Percentiles rank a stretch among this genome's conserved stretches.
Conservation (phyloP, 2,329 filamentous ascomycete species). For the Pseudogymnoascus sp. region DNA sequence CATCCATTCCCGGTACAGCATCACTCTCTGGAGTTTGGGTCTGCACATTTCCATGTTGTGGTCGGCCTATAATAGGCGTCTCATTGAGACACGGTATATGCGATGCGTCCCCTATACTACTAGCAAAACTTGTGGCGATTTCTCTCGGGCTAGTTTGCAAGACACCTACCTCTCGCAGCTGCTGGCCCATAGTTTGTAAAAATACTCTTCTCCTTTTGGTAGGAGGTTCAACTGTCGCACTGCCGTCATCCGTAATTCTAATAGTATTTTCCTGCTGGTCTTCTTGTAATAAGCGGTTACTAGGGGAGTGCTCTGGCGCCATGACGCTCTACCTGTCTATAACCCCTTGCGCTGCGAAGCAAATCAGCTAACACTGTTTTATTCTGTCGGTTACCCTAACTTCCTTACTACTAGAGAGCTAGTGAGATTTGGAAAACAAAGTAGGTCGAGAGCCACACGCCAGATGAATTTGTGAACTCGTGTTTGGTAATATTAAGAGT, state of each 20-base stretch:
- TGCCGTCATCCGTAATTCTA: not conserved
- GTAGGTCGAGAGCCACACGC: not conserved
- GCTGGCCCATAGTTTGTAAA: constrained; percentile 11
- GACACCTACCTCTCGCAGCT: constrained; percentile 6
- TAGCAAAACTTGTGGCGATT: not conserved
- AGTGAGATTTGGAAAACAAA: not conserved
- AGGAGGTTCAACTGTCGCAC: not conserved
- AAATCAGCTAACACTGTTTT: not conserved
- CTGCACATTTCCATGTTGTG: constrained; percentile 3
- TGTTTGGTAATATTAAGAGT: not conserved
- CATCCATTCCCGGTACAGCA: not conserved
- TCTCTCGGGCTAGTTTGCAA: constrained; percentile 2
- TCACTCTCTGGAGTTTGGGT: constrained; percentile 11
- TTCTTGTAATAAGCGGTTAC: not conserved
- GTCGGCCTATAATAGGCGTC: not conserved
- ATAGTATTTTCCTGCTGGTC: not conserved
- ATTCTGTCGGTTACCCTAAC: not conserved
- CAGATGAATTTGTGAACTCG: not conserved
- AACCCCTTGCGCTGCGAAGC: not conserved
- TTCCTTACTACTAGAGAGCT: not conserved
- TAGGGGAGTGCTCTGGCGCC: not conserved
- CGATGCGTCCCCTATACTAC: not conserved
- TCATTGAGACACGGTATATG: not conserved
- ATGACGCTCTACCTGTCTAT: not conserved
- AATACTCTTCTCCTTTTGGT: constrained; percentile 8